Conservation (phyloP, 192 early-diverging fungal species). For the Coemansia sp. region DNA sequence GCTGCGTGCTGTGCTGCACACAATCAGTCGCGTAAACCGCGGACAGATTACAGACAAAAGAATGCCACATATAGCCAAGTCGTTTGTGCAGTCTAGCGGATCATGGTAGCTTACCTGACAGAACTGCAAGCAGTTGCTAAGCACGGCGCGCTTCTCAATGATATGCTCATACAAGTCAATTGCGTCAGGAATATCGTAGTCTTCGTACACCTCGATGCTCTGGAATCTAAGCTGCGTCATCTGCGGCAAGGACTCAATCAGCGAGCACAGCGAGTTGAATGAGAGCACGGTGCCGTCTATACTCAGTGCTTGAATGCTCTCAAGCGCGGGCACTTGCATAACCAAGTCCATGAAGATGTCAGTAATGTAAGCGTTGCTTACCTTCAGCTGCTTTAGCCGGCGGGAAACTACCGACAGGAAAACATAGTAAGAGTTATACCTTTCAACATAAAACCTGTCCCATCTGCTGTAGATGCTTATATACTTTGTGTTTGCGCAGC, state of each 20-base stretch:
- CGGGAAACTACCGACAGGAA: neutral
- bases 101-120: neutral
- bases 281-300: neutral
- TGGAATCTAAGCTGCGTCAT: neutral
- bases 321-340: neutral
- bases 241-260: slow-evolving; percentile 1
- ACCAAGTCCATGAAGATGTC: slow-evolving; percentile 7
- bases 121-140: neutral
- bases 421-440: neutral
- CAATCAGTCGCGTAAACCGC: slow-evolving; percentile 1
- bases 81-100: neutral
- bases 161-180: slow-evolving; percentile 1
- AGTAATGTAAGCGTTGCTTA: neutral
- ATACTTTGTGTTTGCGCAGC: neutral
- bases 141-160: neutral
- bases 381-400: neutral
- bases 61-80: slow-evolving; percentile 3
- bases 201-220: slow-evolving; percentile 5
- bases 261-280: neutral
- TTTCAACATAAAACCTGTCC: slow-evolving; percentile 1
- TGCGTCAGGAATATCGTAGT: neutral
- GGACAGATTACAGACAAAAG: neutral
- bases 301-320: neutral
- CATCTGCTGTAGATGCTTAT: neutral
- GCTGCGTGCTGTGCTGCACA: neutral